A percentile compares a stretch with the other conserved stretches of the same genome.
Conservation (phyloP, 306 rosid species). For the Nissolia schottii region DNA sequence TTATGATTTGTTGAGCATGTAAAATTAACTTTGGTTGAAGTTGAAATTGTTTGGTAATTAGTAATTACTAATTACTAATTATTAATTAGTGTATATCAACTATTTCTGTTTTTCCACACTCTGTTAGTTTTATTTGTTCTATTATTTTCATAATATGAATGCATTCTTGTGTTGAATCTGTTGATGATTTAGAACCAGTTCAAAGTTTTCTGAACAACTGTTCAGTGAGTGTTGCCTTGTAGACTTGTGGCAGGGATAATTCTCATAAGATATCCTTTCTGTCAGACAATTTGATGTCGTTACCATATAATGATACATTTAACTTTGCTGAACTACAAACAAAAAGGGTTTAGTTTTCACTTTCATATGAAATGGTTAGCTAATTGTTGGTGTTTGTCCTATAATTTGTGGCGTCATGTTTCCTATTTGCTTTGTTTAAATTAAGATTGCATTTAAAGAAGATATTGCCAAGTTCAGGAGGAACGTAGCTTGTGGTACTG, state of each 20-base stretch:
- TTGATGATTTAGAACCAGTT: not conserved
- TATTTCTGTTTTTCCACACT: not conserved
- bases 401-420: not conserved
- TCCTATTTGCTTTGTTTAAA: not conserved
- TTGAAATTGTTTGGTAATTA: not conserved
- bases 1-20: not conserved
- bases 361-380: not conserved
- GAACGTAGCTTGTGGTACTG: not conserved
- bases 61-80: not conserved
- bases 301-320: not conserved
- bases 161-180: not conserved
- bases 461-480: not conserved
- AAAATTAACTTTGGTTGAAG: not conserved
- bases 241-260: constrained; percentile 5
- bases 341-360: not conserved
- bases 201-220: not conserved
- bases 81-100: not conserved
- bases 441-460: not conserved
- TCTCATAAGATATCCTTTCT: not conserved
- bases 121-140: not conserved
- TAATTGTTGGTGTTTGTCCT: not conserved
- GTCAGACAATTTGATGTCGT: not conserved
- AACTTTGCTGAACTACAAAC: not conserved
- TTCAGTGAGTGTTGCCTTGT: not conserved
- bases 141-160: not conserved